Evolutionary conservation across 352 stramenopile genomes (phyloP).

Genomic region (Phytophthora megakarya): DNA sequence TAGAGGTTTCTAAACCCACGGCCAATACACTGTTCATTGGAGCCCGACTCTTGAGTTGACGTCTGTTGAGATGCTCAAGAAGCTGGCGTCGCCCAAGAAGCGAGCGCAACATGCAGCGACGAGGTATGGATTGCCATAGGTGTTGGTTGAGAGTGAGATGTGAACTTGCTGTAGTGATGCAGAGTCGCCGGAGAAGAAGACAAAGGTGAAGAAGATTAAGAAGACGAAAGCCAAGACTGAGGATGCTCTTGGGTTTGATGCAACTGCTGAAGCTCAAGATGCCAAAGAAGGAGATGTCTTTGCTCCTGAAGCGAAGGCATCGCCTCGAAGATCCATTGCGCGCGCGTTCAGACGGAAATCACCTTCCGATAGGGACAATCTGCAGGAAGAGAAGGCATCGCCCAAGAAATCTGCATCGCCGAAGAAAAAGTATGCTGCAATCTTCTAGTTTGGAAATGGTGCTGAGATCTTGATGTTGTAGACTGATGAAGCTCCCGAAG

Average conservation of each 20-base stretch:
- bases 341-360: constrained; percentile 21
- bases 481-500: constrained; percentile 36
- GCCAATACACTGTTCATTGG: constrained; percentile 25
- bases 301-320: constrained; percentile 12
- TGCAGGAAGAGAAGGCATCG: constrained; percentile 18
- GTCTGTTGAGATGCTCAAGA: constrained; percentile 44
- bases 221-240: constrained; percentile 32
- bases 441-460: too few species aligned
- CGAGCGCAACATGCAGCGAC: neutral
- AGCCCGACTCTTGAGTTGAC: neutral
- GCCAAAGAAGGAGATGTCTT: constrained; percentile 6
- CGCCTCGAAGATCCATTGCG: constrained; percentile 24
- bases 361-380: constrained; percentile 15
- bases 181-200: constrained; percentile 18
- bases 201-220: constrained; percentile 18
- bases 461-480: constrained; percentile 22
- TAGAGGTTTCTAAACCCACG: constrained; percentile 18
- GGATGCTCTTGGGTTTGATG: constrained; percentile 6
- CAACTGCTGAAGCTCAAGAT: constrained; percentile 12
- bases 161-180: constrained; percentile 7
- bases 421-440: constrained; percentile 27
- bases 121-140: neutral
- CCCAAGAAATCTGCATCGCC: constrained; percentile 26
- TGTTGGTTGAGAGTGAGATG: neutral
- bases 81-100: constrained; percentile 50